Evolutionary conservation across 2,329 filamentous ascomycete genomes (phyloP).

Genomic region (Sordariomycetes sp.): DNA sequence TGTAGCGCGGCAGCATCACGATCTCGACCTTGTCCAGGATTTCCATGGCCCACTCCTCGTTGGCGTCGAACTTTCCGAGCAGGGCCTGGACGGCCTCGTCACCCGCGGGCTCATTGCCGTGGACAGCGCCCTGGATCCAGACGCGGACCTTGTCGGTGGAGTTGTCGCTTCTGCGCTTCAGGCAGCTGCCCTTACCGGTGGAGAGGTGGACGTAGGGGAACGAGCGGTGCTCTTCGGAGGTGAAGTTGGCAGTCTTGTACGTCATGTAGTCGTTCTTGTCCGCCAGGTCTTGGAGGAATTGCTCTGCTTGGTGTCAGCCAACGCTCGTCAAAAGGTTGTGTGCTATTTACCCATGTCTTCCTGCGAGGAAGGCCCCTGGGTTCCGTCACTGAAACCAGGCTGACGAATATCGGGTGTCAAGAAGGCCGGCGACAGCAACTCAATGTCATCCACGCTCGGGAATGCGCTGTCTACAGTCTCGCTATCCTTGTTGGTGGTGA

Average conservation of each 20-base stretch:
- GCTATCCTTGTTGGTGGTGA: constrained; percentile 4
- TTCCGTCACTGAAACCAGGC: constrained; percentile 9
- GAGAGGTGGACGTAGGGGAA: constrained; percentile 10
- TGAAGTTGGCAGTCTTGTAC: constrained; percentile 8
- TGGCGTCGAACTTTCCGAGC: constrained; percentile 17
- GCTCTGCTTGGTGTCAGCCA: constrained; percentile 3
- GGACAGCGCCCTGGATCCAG: constrained; percentile 20
- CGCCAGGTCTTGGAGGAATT: constrained; percentile 7
- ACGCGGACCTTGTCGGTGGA: constrained; percentile 15
- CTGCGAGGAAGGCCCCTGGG: constrained; percentile 9
- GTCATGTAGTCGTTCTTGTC: constrained; percentile 9
- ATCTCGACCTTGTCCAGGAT: constrained; percentile 18
- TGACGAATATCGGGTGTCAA: constrained; percentile 6
- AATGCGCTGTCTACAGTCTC: constrained; percentile 6
- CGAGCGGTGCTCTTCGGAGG: constrained; percentile 9
- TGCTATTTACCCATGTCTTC: constrained; percentile 8
- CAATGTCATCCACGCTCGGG: constrained; percentile 7
- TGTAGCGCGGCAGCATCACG: constrained; percentile 19
- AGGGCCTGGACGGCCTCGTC: constrained; percentile 19
- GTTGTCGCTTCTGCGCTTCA: background rate
- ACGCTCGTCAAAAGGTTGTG: background rate
- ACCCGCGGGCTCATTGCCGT: constrained; percentile 21
- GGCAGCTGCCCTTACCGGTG: background rate
- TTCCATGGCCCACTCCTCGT: constrained; percentile 16
- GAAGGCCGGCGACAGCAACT: constrained; percentile 9